Evolutionary conservation across 331 rosid genomes (phyloP), one percentile per base, ranked within the genome.

Genomic region (Saraca asoca): DNA sequence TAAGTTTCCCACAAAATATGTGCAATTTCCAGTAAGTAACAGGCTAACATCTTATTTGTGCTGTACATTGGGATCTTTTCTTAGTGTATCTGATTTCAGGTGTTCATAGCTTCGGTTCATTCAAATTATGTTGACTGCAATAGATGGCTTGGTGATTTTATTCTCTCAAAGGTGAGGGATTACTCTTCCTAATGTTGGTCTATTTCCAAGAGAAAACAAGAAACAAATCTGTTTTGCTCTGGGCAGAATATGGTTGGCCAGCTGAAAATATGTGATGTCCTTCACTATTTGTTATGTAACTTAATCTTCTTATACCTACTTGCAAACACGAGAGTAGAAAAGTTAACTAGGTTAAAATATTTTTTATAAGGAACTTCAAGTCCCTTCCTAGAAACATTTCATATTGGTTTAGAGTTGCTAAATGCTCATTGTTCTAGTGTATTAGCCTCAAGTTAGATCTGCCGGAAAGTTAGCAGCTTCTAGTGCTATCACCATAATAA

Each of bases 81-180:
- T 64, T 60, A 74, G 20, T 6, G 33, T 54, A 18, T 54, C 37
- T 51, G 16, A 29, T 81, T 83, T 80, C 91, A 93, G 97, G 86
- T 90, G 58, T 83, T 90, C 75, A 81, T 69, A 69, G 95, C 91
- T 37, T 76, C 92, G 2, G 84, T 94, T 59, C 98, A 94, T 86
- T 65, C 91, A n/a, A 94, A 94, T 74, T 94, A 94, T 34, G 98
- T 94, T 41, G 98, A 94, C 91, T 94, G 98, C 72, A 94, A 68
- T 80, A 88, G 97, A 73, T 94, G 98, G 98, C 89, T 94, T 15
- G 98, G 98, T 45, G 97, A 94, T 74, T 90, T 87, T 71, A 77
- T 94, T 45, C 92, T 94, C 62, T 94, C 98, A 50, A 94, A 94
- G 97, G 98, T 94, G 78, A 87, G 70, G 61, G 14, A 12, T 73